phyloP scores from a whole-genome alignment of 352 stramenopile species.

The Phytophthora lateralis region DNA sequence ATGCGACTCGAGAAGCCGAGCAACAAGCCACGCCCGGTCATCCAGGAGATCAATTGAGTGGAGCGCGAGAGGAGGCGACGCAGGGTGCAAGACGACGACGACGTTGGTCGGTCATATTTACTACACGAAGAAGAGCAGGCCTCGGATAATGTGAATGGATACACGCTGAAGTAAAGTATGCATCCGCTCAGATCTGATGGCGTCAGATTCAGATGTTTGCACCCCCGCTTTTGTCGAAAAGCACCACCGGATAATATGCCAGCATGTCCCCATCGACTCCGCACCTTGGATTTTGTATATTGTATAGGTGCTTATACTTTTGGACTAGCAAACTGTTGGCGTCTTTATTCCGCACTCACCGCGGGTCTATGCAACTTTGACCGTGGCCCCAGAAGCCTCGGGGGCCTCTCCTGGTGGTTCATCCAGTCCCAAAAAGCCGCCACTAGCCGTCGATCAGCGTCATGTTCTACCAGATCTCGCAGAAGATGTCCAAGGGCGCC shows the following conservation, averaged over 20 bases:
- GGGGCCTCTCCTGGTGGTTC: conserved; percentile 33
- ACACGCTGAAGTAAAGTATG: conserved; percentile 12
- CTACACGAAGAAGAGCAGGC: conserved; percentile 15
- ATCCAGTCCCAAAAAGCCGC: conserved; percentile 36
- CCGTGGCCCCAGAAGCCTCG: conserved; percentile 31
- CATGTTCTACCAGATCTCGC: conserved; percentile 70
- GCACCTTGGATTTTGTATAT: conserved; percentile 30
- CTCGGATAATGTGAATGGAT: conserved; percentile 30
- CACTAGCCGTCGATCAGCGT: conserved; percentile 24
- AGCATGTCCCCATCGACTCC: conserved; percentile 8
- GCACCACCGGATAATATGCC: conserved; percentile 10
- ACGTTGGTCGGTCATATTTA: conserved; percentile 31
- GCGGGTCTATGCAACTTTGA: conserved; percentile 61
- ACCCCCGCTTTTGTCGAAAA: conserved; percentile 19
- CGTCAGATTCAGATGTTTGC: too few relatives aligned
- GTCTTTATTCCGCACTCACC: conserved; percentile 9
- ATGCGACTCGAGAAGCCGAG: conserved; percentile 48
- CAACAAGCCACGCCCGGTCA: conserved; percentile 55
- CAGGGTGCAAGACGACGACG: conserved; percentile 2
- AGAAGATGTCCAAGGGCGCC: conserved; percentile 71
- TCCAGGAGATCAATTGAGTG: conserved; percentile 76
- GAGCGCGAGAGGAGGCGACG: neutral
- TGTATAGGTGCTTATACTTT: neutral
- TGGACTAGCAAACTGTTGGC: neutral
- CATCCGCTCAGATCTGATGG: neutral